Evolutionary conservation across 768 basidiomycete species (phyloP).

Genomic region (Dioszegia hungarica): DNA sequence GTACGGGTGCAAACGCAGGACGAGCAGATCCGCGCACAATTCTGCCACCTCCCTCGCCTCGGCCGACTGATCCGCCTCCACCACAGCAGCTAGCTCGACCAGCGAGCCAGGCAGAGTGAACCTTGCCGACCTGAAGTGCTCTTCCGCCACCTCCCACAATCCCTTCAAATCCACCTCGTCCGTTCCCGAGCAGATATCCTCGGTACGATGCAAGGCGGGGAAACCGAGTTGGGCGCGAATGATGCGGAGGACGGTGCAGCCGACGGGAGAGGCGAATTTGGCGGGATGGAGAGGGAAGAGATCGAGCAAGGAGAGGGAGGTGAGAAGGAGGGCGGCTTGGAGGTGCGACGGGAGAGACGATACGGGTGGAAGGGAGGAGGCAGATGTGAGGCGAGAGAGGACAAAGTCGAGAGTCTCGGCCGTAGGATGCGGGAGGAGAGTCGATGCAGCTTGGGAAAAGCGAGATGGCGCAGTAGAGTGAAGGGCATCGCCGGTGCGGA

Average conservation of each 20-base stretch:
- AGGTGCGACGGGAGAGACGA: not conserved
- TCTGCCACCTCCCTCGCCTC: not conserved
- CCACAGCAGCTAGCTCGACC: not conserved
- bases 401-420: not conserved
- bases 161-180: slow-evolving; percentile 18
- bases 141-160: slow-evolving; percentile 4
- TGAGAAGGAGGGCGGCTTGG: not conserved
- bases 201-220: slow-evolving; percentile 20
- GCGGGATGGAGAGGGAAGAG: slow-evolving; percentile 32
- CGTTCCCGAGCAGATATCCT: slow-evolving; percentile 36
- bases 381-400: not conserved
- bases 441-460: not conserved
- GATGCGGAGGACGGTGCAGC: slow-evolving; percentile 25
- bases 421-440: not conserved
- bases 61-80: not conserved
- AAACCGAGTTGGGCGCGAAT: slow-evolving; percentile 32
- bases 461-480: not conserved
- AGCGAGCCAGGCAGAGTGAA: not conserved
- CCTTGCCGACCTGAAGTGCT: not conserved
- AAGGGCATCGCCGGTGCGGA: no score
- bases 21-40: not conserved
- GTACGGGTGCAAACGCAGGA: not conserved
- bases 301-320: slow-evolving; percentile 32
- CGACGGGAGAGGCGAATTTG: slow-evolving; percentile 29
- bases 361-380: not conserved